These are phyloP conservation scores for Arctium minus DNA, from an alignment of 129 eudicot genomes.

Conservation along the genomic window DNA sequence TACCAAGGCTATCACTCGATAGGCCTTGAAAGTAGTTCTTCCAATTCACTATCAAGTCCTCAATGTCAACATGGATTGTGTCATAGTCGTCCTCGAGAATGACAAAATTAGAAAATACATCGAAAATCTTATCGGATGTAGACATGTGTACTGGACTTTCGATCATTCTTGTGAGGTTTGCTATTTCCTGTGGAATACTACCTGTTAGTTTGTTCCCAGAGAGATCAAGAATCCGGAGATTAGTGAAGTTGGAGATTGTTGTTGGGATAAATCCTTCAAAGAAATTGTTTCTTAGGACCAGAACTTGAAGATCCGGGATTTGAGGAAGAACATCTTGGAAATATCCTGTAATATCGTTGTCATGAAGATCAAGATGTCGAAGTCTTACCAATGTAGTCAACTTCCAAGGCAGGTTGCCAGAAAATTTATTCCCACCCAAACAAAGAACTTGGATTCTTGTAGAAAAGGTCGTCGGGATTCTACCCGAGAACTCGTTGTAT, in stretches of 20 bases:
- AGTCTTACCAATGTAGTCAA: conserved; percentile 22
- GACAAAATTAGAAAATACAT: too few relatives aligned
- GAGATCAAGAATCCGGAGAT: conserved; percentile 33
- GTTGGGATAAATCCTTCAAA: too few relatives aligned
- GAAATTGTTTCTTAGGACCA: conserved; percentile 19
- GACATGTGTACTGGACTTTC: background rate
- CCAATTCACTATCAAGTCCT: conserved; percentile 28
- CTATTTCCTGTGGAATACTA: conserved; percentile 21
- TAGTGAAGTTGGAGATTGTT: too few relatives aligned
- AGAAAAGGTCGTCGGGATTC: conserved; percentile 24
- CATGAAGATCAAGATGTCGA: conserved; percentile 38
- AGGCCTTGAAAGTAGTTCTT: conserved; percentile 35
- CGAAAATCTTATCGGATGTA: background rate
- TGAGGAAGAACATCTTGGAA: conserved; percentile 12
- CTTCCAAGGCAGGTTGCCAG: conserved; percentile 32
- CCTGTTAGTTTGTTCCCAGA: conserved; percentile 24
- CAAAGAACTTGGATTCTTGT: conserved; percentile 14
- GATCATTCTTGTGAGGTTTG: conserved; percentile 29
- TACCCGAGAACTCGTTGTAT: conserved; percentile 33
- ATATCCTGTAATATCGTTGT: conserved; percentile 30
- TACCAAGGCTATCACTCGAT: conserved; percentile 15
- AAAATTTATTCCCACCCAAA: conserved; percentile 33
- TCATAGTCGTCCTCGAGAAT: too few relatives aligned
- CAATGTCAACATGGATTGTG: background rate
- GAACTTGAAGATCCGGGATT: conserved; percentile 16